These are phyloP conservation scores for Annulohypoxylon moriforme DNA, from an alignment of 495 filamentous ascomycete species.

Conservation along the genomic window DNA sequence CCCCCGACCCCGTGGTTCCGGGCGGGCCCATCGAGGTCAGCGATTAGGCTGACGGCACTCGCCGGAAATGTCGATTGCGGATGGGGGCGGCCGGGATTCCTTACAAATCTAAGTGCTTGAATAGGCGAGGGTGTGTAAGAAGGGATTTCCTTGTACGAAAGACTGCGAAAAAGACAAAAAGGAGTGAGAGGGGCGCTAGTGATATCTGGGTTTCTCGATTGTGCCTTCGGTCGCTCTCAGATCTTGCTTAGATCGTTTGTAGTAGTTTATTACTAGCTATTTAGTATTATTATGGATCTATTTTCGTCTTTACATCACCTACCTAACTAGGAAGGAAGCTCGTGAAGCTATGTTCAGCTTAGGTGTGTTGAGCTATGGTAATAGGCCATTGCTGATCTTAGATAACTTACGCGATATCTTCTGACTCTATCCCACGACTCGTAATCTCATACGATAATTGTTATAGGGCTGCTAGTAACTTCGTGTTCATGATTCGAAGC, in stretches of 20 bases:
- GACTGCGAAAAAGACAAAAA: not conserved
- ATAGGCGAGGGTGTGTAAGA: not conserved
- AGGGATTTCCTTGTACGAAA: conserved; percentile 41
- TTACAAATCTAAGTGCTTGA: not conserved
- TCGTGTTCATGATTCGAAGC: conserved; percentile 10
- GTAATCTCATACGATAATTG: not conserved
- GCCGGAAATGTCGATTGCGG: not conserved
- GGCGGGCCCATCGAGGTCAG: conserved; percentile 46
- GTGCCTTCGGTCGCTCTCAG: conserved; percentile 16
- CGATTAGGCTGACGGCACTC: conserved; percentile 19
- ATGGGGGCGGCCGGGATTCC: conserved; percentile 1
- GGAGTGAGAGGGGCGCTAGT: conserved; percentile 30
- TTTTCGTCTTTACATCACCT: conserved; percentile 13
- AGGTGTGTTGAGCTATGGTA: conserved; percentile 1
- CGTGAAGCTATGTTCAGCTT: not conserved
- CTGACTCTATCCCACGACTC: conserved; percentile 4
- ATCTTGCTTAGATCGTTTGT: conserved; percentile 21
- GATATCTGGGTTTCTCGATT: conserved; percentile 34
- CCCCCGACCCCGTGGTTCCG: conserved; percentile 47
- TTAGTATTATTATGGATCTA: conserved; percentile 12
- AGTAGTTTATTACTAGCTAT: conserved; percentile 17
- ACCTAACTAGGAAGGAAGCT: not conserved
- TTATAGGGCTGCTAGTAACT: conserved; percentile 10
- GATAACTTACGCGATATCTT: not conserved
- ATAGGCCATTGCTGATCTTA: not conserved